These are phyloP conservation scores for Ceratobasidium sp. DNA, from an alignment of 1,284 basidiomycete species.

Conservation along the genomic window DNA sequence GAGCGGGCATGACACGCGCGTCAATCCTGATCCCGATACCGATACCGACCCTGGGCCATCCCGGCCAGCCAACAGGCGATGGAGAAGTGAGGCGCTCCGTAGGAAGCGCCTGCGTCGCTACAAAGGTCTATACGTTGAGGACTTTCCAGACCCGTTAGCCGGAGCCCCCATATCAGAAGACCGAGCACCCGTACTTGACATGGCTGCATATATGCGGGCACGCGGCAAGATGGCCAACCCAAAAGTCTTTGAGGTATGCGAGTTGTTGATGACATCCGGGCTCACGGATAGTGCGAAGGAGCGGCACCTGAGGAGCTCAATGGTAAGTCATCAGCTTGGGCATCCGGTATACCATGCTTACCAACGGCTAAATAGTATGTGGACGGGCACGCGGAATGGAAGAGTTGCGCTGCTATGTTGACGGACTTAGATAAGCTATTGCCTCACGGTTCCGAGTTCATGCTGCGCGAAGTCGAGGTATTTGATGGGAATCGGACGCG, in stretches of 20 bases:
- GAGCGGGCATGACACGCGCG: too few relatives aligned
- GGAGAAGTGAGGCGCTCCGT: background rate
- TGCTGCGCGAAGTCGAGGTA: background rate
- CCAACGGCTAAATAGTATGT: too few relatives aligned
- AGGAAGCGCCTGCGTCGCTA: background rate
- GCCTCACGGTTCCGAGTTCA: slow-evolving; percentile 17
- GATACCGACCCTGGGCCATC: background rate
- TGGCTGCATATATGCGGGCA: background rate
- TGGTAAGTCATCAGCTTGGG: slow-evolving; percentile 1
- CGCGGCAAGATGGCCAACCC: background rate
- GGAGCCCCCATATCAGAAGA: slow-evolving; percentile 9
- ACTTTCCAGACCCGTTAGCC: slow-evolving; percentile 5
- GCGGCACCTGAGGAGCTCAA: background rate
- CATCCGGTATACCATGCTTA: too few relatives aligned
- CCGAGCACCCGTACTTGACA: background rate
- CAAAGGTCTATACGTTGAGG: background rate
- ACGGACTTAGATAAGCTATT: background rate
- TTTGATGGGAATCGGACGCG: slow-evolving; percentile 11
- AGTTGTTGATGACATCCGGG: slow-evolving; percentile 21
- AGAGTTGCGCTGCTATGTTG: too few relatives aligned
- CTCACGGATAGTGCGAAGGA: slow-evolving; percentile 9
- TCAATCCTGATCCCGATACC: too few relatives aligned
- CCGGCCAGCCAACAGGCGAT: background rate
- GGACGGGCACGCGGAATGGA: too few relatives aligned
- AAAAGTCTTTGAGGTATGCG: background rate